phyloP scores from a whole-genome alignment of 192 early-diverging fungal genomes.

The Cetraspora pellucida region DNA sequence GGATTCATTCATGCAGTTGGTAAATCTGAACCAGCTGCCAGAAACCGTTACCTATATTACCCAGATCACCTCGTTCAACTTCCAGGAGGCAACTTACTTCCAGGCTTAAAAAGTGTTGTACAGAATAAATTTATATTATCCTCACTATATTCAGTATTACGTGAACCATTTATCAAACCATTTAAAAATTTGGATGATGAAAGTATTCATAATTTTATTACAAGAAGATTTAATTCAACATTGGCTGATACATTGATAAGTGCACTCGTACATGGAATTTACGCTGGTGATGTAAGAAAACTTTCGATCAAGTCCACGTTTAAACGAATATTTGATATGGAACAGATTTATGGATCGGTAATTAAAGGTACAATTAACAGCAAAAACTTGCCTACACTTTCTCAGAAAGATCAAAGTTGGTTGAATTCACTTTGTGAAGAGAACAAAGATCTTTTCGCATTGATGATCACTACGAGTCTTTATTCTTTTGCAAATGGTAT shows the following conservation, averaged over 20 bases:
- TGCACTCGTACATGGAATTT: slow-evolving; percentile 91
- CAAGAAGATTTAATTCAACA: slow-evolving; percentile 70
- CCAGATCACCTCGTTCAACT: slow-evolving; percentile 70
- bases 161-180: slow-evolving; percentile 55
- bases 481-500: slow-evolving; percentile 83
- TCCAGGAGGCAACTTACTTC: slow-evolving; percentile 37
- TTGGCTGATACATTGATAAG: slow-evolving; percentile 84
- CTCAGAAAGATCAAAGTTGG: slow-evolving; percentile 14
- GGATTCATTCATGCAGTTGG: slow-evolving; percentile 59
- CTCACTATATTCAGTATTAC: slow-evolving; percentile 57
- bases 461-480: slow-evolving; percentile 68
- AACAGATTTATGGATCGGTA: slow-evolving; percentile 60
- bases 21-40: slow-evolving; percentile 69
- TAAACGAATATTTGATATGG: slow-evolving; percentile 70
- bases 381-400: background rate
- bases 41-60: slow-evolving; percentile 83
- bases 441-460: slow-evolving; percentile 13
- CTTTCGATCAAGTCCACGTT: slow-evolving; percentile 79
- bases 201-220: slow-evolving; percentile 81
- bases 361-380: slow-evolving; percentile 52
- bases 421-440: background rate
- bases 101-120: slow-evolving; percentile 29
- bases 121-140: slow-evolving; percentile 43
- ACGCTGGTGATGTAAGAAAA: slow-evolving; percentile 81
- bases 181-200: slow-evolving; percentile 61